Evolutionary conservation across 495 filamentous ascomycete species (phyloP), one percentile per base, ranked within the genome.

Genomic region (Neurospora sp.): DNA sequence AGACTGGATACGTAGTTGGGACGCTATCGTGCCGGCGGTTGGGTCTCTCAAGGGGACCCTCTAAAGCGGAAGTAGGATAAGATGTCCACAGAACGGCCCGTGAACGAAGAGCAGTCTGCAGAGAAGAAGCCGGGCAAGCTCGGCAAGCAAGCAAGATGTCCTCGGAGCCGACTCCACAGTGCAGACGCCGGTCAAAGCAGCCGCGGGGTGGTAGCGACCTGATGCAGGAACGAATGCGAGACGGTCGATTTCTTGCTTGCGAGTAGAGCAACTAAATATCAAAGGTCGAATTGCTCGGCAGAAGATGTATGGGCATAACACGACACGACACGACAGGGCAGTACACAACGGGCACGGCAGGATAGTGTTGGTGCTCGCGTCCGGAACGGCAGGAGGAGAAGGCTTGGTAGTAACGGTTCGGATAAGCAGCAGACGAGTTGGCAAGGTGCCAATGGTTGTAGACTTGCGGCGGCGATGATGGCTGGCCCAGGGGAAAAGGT

Each of bases 1-100:
- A 72, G 83, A 84, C 77, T 85, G 81, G 74, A 85, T 85, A 76
- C 84, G 82, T 66, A 85, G 78, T 79, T 83, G 83, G 74, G 83
- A 83, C 72, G 83, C 82, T 83, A 85, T 85, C 76, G 83, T 85
- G 84, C 77, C 83, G 84, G 79, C 70, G 76, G 77, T 70, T 83
- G 84, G 84, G 79, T 79, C 76, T 75, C 78, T 70, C 74, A 72
- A 72, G 73, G 74, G 74, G 76, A 80, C 79, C 80, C 79, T 75
- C 74, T 73, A 72, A 72, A 27, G 62, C 72, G 73, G 74, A 72
- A 39, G 44, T 66, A 62, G 46, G 69, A 59, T 31, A 71, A 70
- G 42, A 41, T n/a, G 41, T 18, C 40, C 70, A 66, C 54, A 35
- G 27, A 37, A 35, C 6, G 14, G 27, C 7, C 54, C 27, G 27